These are phyloP conservation scores for Curvularia hawaiiensis DNA, from an alignment of 2,329 filamentous ascomycete species.

Conservation along the genomic window DNA sequence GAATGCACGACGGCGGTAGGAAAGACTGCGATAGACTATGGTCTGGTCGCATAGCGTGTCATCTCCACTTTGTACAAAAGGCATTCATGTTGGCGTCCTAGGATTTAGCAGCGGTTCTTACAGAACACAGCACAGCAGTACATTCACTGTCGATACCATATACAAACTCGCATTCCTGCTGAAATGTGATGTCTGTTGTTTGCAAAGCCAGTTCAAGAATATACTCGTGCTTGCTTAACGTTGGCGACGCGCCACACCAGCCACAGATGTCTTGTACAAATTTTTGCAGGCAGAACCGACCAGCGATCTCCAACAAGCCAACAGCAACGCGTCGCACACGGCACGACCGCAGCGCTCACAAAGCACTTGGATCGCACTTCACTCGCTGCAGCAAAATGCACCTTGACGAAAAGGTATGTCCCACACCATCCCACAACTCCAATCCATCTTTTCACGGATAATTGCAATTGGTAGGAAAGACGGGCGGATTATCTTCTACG, in stretches of 20 bases:
- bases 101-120: background rate
- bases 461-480: conserved; percentile 48
- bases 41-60: conserved; percentile 3
- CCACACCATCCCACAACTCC: conserved; percentile 52
- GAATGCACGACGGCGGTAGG: conserved; percentile 12
- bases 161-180: background rate
- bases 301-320: background rate
- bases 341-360: background rate
- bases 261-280: background rate
- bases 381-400: background rate
- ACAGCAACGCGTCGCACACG: background rate
- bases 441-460: conserved; percentile 50
- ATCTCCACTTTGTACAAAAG: conserved; percentile 17
- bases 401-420: conserved; percentile 32
- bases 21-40: background rate
- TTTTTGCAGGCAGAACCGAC: background rate
- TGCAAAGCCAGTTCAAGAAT: background rate
- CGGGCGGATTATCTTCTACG: conserved; percentile 46
- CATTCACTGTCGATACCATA: background rate
- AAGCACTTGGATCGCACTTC: background rate
- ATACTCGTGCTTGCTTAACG: background rate
- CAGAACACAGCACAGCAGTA: background rate
- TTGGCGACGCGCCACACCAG: background rate
- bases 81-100: background rate
- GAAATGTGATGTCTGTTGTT: background rate